These are phyloP conservation scores for Aspergillus quadrilineatus DNA, from an alignment of 2,329 filamentous ascomycete genomes.

Conservation along the genomic window DNA sequence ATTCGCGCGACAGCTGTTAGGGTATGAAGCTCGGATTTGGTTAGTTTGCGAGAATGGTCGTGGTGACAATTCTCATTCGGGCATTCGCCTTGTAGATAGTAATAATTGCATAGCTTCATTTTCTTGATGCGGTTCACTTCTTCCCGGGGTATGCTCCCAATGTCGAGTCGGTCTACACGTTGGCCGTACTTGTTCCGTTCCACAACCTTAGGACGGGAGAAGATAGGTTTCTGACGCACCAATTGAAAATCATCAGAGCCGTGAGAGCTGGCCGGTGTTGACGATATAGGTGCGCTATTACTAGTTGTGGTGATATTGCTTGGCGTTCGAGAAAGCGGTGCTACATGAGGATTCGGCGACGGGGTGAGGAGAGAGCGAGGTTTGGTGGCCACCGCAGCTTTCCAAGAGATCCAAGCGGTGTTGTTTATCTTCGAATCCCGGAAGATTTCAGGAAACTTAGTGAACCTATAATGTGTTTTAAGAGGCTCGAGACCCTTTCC, in stretches of 20 bases:
- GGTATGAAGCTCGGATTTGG: conserved; percentile 53
- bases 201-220: conserved; percentile 39
- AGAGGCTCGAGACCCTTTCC: conserved; percentile 53
- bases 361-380: conserved; percentile 34
- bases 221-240: conserved; percentile 36
- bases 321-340: conserved; percentile 36
- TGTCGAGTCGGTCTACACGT: conserved; percentile 55
- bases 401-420: conserved; percentile 36
- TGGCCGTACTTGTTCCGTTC: conserved; percentile 60
- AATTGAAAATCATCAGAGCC: conserved; percentile 42
- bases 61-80: conserved; percentile 55
- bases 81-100: conserved; percentile 60
- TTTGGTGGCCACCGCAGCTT: conserved; percentile 29
- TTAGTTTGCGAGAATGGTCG: conserved; percentile 56
- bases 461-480: conserved; percentile 48
- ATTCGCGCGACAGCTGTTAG: conserved; percentile 61
- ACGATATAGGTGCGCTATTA: conserved; percentile 35
- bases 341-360: conserved; percentile 36
- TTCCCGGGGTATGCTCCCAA: conserved; percentile 53
- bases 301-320: conserved; percentile 41
- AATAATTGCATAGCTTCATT: conserved; percentile 63
- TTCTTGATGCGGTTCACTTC: conserved; percentile 61
- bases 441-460: conserved; percentile 55
- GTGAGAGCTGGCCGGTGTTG: conserved; percentile 36
- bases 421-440: conserved; percentile 51